Conservation (phyloP, 257 asterid genomes). For the Scutellaria galericulata region DNA sequence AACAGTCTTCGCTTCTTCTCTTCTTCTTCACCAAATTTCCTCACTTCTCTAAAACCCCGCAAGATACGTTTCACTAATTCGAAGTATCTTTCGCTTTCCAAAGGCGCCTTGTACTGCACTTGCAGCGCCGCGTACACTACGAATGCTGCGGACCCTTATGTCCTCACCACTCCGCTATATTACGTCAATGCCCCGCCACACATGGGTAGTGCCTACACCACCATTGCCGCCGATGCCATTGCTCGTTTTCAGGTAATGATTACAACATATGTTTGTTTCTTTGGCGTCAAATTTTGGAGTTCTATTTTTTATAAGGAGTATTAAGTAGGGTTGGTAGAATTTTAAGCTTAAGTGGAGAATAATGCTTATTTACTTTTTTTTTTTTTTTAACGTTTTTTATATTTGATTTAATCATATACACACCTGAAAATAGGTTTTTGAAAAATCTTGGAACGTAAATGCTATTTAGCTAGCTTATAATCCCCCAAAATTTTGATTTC, state of each 20-base stretch:
- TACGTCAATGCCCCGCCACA: constrained; percentile 99
- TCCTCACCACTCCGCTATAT: constrained; percentile 93
- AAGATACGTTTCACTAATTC: constrained; percentile 41
- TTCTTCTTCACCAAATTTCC: constrained; percentile 36
- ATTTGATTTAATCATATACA: not conserved
- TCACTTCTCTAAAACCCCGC: constrained; percentile 31
- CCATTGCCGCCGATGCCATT: constrained; percentile 92
- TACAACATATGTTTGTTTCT: not conserved
- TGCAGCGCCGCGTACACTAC: constrained; percentile 37
- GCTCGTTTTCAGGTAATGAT: constrained; percentile 89
- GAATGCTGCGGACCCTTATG: constrained; percentile 51
- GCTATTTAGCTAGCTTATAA: constrained; percentile 15
- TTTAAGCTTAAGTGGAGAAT: too few species aligned
- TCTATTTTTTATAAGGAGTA: too few species aligned
- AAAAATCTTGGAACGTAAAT: not conserved
- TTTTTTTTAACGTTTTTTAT: not conserved
- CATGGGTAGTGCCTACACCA: constrained; percentile 98
- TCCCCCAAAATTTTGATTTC: not conserved
- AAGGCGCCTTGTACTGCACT: constrained; percentile 54
- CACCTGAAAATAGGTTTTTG: not conserved
- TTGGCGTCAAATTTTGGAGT: not conserved
- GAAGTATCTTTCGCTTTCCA: constrained; percentile 38
- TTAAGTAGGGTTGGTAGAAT: too few species aligned
- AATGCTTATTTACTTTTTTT: not conserved
- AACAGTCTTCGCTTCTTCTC: constrained; percentile 59